These are phyloP conservation scores for Diaporthe ampelina DNA, from an alignment of 2,329 filamentous ascomycete species.

Conservation along the genomic window DNA sequence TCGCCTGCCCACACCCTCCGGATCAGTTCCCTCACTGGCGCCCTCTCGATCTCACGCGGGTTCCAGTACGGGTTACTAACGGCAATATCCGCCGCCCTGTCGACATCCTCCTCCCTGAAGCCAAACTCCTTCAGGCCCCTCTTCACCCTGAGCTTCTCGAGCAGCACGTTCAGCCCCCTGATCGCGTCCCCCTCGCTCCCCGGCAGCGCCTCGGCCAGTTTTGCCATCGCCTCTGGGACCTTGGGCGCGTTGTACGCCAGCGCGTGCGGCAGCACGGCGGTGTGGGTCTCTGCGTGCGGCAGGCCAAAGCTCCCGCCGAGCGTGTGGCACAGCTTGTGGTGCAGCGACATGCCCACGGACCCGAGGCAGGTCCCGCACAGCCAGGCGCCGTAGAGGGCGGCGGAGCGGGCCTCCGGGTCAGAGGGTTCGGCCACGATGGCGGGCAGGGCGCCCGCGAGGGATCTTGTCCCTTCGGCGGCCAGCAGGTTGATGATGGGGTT, in stretches of 20 bases:
- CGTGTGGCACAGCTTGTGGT: conserved; percentile 78
- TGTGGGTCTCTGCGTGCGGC: conserved; percentile 76
- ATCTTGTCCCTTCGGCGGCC: conserved; percentile 68
- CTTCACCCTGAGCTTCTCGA: conserved; percentile 66
- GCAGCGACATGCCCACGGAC: conserved; percentile 72
- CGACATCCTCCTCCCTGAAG: conserved; percentile 70
- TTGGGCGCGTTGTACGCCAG: conserved; percentile 73
- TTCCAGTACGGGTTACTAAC: conserved; percentile 71
- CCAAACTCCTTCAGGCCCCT: conserved; percentile 66
- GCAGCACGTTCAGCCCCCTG: conserved; percentile 67
- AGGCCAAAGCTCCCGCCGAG: conserved; percentile 74
- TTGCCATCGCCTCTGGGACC: conserved; percentile 65
- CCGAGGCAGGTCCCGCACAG: conserved; percentile 73
- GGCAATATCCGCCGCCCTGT: conserved; percentile 69
- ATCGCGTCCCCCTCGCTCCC: conserved; percentile 71
- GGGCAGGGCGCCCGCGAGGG: conserved; percentile 67
- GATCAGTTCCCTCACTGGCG: conserved; percentile 66
- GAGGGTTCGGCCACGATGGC: conserved; percentile 61
- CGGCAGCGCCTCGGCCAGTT: conserved; percentile 66
- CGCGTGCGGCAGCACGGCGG: conserved; percentile 73
- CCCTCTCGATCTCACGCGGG: conserved; percentile 65
- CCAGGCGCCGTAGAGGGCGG: conserved; percentile 74
- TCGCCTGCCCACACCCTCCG: conserved; percentile 71
- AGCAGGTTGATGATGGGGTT: conserved; percentile 73
- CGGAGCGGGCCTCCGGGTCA: conserved; percentile 61